phyloP scores from a whole-genome alignment of 257 asterid genomes.

The Leptodermis oblonga region DNA sequence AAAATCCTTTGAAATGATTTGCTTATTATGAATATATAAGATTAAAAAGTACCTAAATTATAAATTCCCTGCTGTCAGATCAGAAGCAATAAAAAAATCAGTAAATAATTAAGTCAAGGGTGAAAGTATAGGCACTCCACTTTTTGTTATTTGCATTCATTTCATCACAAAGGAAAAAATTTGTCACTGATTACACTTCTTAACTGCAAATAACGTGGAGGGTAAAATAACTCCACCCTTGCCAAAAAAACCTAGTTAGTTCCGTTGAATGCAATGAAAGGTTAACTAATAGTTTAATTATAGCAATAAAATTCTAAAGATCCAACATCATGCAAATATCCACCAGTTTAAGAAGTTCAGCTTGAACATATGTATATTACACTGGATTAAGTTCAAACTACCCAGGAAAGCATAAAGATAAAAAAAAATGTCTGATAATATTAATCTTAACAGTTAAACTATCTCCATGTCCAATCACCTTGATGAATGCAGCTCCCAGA shows the following conservation, averaged over 20 bases:
- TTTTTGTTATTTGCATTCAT: neutral
- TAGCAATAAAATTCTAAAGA: neutral
- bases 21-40: neutral
- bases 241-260: neutral
- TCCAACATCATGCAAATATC: constrained; percentile 11
- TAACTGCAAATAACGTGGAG: neutral
- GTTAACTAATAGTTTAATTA: neutral
- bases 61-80: neutral
- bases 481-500: constrained; percentile 21
- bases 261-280: neutral
- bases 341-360: constrained; percentile 3
- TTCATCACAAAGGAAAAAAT: neutral
- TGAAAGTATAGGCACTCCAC: neutral
- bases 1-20: neutral
- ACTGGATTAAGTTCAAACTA: constrained; percentile 5
- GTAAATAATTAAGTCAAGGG: neutral
- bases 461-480: constrained; percentile 21
- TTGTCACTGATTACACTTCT: neutral
- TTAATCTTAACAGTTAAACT: constrained; percentile 16
- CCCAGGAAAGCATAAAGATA: constrained; percentile 2
- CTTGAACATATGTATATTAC: constrained; percentile 1
- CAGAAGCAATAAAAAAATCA: neutral
- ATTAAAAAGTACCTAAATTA: neutral
- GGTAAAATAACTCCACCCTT: neutral
- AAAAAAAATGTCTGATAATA: neutral